Base-by-base conservation (phyloP, 78 protist genomes). In the Cavenderia fasciculata region DNA sequence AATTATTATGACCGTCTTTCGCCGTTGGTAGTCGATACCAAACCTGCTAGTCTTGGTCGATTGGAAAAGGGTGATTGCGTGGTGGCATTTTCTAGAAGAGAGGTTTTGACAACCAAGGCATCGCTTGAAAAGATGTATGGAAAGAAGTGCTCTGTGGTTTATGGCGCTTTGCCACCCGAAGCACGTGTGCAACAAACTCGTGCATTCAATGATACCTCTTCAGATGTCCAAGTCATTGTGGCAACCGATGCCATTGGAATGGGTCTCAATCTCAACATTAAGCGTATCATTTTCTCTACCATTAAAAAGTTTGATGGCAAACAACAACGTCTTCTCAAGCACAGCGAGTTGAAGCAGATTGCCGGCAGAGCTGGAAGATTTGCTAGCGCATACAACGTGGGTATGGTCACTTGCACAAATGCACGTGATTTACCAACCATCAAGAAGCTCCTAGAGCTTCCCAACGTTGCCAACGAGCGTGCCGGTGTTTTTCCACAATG, bases 221-320 rank as follows among this genome's bases (percentile, higher is more conserved):
- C 38, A 23, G 94, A 74, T 11, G 6, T 40, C 27, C 85, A 85
- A 23, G 89, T 94, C 4, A 61, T 96, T 4, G 94, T 96, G 5
- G 97, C 98, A 25, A 56, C 96, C 2, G 98, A 96, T 59, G 97
- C 97, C 0, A 69, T 96, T 46, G 98, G 96, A 31, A 92, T 92
- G 94, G 98, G 98, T 27, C 88, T 96, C 21, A 96, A 96, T 77
- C 54, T 96, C 19, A 92, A 94, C 74, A 94, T 92, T 31, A 18
- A 84, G 25, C 71, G 98, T 34, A 56, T 93, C 8, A 63, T 95
- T 11, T 92, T 95, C 43, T 25, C 63, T 0, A 6, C 82, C 8
- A 19, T 63, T 25, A 12, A 46, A 43, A 95, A 95, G 85, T 95
- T 76, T 72, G 96, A 95, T 71, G 97, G 97, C 12, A 18, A 59